Conservation (phyloP, 78 protist species). For the Dictyostelium firmibasis region DNA sequence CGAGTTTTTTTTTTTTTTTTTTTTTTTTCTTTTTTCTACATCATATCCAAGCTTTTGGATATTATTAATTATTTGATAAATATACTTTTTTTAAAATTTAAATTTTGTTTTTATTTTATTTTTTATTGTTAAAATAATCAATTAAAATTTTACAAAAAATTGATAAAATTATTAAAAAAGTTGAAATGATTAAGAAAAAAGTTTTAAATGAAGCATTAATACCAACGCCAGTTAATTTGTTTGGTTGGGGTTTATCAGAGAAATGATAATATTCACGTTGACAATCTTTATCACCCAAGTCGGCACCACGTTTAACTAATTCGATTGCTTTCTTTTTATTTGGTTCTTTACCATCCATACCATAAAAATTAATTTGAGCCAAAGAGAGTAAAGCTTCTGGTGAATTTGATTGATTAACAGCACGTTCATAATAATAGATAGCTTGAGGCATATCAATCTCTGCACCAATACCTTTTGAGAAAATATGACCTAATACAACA, state of each 20-base stretch:
- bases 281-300: conserved; percentile 9
- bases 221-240: not conserved
- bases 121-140: not conserved
- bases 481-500: not conserved
- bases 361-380: not conserved
- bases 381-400: not conserved
- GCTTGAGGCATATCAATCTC: not conserved
- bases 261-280: not conserved
- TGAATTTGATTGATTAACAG: not conserved
- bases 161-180: not conserved
- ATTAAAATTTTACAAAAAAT: not conserved
- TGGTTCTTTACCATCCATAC: not conserved
- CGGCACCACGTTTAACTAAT: conserved; percentile 5
- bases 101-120: not conserved
- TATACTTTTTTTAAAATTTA: too few relatives aligned
- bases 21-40: too few relatives aligned
- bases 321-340: not conserved
- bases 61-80: too few relatives aligned
- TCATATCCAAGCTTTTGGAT: too few relatives aligned
- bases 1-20: too few relatives aligned
- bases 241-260: not conserved
- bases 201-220: not conserved
- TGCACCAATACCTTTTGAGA: conserved; percentile 10
- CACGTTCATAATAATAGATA: not conserved
- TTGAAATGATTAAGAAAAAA: not conserved